Conservation (phyloP, 805 yeast species). For the Lachancea thermotolerans region DNA sequence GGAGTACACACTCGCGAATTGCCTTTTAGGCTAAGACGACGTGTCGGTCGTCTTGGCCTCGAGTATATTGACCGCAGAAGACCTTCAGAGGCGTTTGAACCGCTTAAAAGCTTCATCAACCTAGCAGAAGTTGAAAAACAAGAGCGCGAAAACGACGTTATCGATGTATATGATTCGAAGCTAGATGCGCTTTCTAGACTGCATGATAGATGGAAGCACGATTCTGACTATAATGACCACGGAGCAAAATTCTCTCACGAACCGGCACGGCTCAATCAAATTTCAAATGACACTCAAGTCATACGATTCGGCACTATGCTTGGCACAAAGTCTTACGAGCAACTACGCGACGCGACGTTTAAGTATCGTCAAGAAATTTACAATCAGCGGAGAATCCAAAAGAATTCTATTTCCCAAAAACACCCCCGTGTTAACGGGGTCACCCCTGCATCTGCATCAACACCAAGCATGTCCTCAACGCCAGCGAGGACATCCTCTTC, state of each 20-base stretch:
- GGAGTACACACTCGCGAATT: conserved; percentile 34
- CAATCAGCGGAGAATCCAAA: conserved; percentile 31
- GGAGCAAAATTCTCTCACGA: conserved; percentile 58
- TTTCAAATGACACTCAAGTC: conserved; percentile 79
- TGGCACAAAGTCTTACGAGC: conserved; percentile 77
- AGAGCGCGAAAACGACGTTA: conserved; percentile 18
- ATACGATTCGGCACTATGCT: conserved; percentile 90
- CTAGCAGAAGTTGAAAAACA: conserved; percentile 31
- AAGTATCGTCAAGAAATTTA: conserved; percentile 57
- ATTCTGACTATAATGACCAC: conserved; percentile 43
- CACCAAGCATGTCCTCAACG: conserved; percentile 4
- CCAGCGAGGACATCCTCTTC: conserved; percentile 6
- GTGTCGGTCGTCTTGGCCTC: conserved; percentile 67
- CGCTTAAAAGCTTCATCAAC: conserved; percentile 37
- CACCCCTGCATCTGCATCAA: conserved; percentile 22
- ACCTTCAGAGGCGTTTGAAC: conserved; percentile 33
- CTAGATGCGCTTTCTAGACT: conserved; percentile 42
- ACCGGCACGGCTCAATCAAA: conserved; percentile 77
- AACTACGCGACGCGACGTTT: conserved; percentile 61
- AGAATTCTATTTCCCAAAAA: conserved; percentile 9
- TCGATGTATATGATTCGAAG: conserved; percentile 42
- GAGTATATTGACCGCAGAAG: conserved; percentile 71
- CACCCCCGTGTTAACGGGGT: conserved; percentile 10
- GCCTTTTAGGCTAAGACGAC: conserved; percentile 58
- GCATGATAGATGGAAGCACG: conserved; percentile 62